These are phyloP conservation scores for Septoria linicola DNA, from an alignment of 2,329 filamentous ascomycete species.

Conservation along the genomic window DNA sequence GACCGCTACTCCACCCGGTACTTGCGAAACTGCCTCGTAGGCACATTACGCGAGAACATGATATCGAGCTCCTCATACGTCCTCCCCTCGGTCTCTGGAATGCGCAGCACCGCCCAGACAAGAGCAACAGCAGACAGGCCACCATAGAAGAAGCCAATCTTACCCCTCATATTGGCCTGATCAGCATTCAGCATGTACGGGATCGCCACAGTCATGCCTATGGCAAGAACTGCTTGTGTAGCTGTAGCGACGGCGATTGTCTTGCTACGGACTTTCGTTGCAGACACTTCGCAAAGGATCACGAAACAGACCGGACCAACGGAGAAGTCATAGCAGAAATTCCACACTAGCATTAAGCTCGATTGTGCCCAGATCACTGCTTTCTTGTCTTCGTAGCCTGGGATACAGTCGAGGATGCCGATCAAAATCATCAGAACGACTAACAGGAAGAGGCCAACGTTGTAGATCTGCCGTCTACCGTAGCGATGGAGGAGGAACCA, in stretches of 20 bases:
- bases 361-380: conserved; percentile 45
- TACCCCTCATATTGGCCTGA: conserved; percentile 41
- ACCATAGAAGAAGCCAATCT: conserved; percentile 46
- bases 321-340: conserved; percentile 40
- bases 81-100: conserved; percentile 44
- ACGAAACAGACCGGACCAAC: conserved; percentile 43
- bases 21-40: conserved; percentile 38
- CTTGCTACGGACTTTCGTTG: conserved; percentile 42
- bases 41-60: conserved; percentile 42
- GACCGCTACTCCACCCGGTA: conserved; percentile 29
- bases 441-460: conserved; percentile 39
- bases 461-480: conserved; percentile 45
- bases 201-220: conserved; percentile 42
- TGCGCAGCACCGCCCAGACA: conserved; percentile 40
- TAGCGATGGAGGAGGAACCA: conserved; percentile 43
- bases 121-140: conserved; percentile 38
- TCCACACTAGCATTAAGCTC: conserved; percentile 40
- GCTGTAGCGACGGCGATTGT: conserved; percentile 43
- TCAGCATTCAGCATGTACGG: conserved; percentile 45
- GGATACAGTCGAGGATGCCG: conserved; percentile 42
- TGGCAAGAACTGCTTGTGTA: conserved; percentile 42
- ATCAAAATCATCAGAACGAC: conserved; percentile 41
- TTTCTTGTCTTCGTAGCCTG: conserved; percentile 32
- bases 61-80: conserved; percentile 47
- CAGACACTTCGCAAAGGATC: conserved; percentile 41